Evolutionary conservation across 768 basidiomycete species (phyloP), one percentile per base, ranked within the genome.

Genomic region (Mycena sanguinolenta): DNA sequence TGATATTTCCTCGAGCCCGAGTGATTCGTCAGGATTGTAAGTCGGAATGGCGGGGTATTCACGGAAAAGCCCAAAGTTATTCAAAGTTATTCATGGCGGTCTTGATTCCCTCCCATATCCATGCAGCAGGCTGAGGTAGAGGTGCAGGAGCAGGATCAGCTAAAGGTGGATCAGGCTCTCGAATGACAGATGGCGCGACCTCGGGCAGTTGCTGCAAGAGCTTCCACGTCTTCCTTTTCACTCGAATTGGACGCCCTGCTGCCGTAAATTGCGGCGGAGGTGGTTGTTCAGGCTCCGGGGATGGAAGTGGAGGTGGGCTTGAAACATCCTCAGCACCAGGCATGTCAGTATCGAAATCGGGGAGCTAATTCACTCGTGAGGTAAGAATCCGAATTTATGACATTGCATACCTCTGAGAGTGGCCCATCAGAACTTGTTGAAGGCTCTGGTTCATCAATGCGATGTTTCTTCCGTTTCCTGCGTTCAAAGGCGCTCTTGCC

Each of bases 221-320:
- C 58, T 75, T 75, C 73, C 75, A 75, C 2, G 73, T 75, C 57
- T 50, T 64, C 2, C 71, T 58, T 30, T 72, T 75, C 2, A 27
- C 46, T 2, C 71, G 71, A 5, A 60, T 28, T 0, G 50, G 57
- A 4, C 69, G 71, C 6, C 75, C 73, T 14, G 34, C 44, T 4
- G 55, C 27, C 0, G 32, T 62, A 36, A 65, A 49, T 10, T 27
- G 17, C 5, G 46, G 61, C 27, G 54, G 53, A 46, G 44, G 44
- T 21, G 21, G 44, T 21, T 4, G 44, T 46, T 19, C 44, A 3
- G 44, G 44, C 5, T 4, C 21, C 23, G 44, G 21, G n/a, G 21
- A 46, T 9, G 21, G 44, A 16, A 6, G 44, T 8, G 4, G 21
- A 0, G 39, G n/a, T n/a, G 44, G 44, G 44, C 44, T 46, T 6